Evolutionary conservation across 1,139 yeast species (phyloP).

Genomic region (Entelexis sorbosivorans): DNA sequence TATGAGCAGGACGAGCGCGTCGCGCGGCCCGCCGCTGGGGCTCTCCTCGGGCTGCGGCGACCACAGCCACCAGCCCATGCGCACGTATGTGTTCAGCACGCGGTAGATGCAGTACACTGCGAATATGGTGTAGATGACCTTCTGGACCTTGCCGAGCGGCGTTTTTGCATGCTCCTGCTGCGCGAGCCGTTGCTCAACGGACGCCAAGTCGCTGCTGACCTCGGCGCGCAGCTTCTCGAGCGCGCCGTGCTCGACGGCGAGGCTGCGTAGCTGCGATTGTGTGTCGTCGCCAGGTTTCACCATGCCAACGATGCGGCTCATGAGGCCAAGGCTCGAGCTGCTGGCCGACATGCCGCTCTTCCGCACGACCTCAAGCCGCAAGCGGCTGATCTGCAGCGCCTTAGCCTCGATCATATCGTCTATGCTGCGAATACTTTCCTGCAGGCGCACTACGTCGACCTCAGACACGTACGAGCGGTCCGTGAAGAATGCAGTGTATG

Average conservation of each 20-base stretch:
- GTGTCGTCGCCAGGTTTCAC: slow-evolving; percentile 10
- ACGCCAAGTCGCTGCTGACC: slow-evolving; percentile 29
- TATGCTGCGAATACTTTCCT: slow-evolving; percentile 31
- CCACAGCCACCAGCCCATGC: slow-evolving; percentile 24
- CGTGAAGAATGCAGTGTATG: slow-evolving; percentile 36
- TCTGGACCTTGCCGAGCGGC: slow-evolving; percentile 27
- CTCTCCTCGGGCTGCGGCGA: slow-evolving; percentile 9
- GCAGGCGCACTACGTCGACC: slow-evolving; percentile 30
- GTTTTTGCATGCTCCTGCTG: slow-evolving; percentile 29
- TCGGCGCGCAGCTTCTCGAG: slow-evolving; percentile 37
- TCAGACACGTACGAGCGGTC: slow-evolving; percentile 27
- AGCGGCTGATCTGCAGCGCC: slow-evolving; percentile 22
- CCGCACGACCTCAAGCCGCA: slow-evolving; percentile 17
- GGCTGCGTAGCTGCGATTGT: slow-evolving; percentile 14
- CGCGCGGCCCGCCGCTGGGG: slow-evolving; percentile 21
- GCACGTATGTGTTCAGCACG: slow-evolving; percentile 37
- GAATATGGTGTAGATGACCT: slow-evolving; percentile 32
- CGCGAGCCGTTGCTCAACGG: slow-evolving; percentile 24
- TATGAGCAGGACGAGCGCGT: slow-evolving; percentile 22
- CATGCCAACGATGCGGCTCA: slow-evolving; percentile 10
- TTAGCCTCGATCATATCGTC: slow-evolving; percentile 30
- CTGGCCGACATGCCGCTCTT: background rate
- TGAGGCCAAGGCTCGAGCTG: slow-evolving; percentile 4
- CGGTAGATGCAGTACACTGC: slow-evolving; percentile 58
- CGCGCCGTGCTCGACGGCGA: slow-evolving; percentile 53